Percentiles rank a stretch among this genome's conserved stretches.
Evolutionary conservation across 495 filamentous ascomycete species (phyloP).

Genomic region (Acidiella bohemica): DNA sequence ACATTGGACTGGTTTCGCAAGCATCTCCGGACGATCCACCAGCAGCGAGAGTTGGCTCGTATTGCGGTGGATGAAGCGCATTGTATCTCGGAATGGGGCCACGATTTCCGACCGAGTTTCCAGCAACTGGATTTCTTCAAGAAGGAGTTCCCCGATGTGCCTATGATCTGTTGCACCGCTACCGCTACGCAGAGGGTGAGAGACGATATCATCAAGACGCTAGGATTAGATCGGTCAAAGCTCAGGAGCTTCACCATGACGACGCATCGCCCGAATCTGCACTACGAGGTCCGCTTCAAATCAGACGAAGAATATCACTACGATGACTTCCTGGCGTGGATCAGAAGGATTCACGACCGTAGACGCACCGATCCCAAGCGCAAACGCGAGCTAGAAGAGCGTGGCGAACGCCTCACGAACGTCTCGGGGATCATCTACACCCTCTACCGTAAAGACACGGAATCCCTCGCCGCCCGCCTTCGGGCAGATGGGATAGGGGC

Average conservation of each 20-base stretch:
- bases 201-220: slow-evolving; percentile 60
- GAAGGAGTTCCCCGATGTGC: slow-evolving; percentile 61
- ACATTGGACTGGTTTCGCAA: slow-evolving; percentile 64
- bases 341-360: slow-evolving; percentile 54
- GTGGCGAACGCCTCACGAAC: slow-evolving; percentile 41
- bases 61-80: slow-evolving; percentile 92
- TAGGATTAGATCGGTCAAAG: slow-evolving; percentile 46
- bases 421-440: slow-evolving; percentile 88
- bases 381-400: slow-evolving; percentile 36
- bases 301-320: slow-evolving; percentile 54
- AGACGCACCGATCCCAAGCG: slow-evolving; percentile 37
- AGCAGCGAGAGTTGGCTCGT: slow-evolving; percentile 67
- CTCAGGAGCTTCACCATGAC: slow-evolving; percentile 70
- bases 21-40: slow-evolving; percentile 56
- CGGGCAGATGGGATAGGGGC: slow-evolving; percentile 50
- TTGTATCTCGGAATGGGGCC: slow-evolving; percentile 96
- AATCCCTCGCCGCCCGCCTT: slow-evolving; percentile 53
- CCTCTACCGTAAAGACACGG: slow-evolving; percentile 61
- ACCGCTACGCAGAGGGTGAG: slow-evolving; percentile 74
- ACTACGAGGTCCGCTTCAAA: slow-evolving; percentile 88
- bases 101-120: slow-evolving; percentile 91
- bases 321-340: slow-evolving; percentile 56
- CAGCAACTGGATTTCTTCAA: slow-evolving; percentile 83
- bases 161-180: slow-evolving; percentile 81
- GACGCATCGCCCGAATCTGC: slow-evolving; percentile 69